Evolutionary conservation across 2,329 filamentous ascomycete genomes (phyloP).

Genomic region (Decorospora gaudefroyi): DNA sequence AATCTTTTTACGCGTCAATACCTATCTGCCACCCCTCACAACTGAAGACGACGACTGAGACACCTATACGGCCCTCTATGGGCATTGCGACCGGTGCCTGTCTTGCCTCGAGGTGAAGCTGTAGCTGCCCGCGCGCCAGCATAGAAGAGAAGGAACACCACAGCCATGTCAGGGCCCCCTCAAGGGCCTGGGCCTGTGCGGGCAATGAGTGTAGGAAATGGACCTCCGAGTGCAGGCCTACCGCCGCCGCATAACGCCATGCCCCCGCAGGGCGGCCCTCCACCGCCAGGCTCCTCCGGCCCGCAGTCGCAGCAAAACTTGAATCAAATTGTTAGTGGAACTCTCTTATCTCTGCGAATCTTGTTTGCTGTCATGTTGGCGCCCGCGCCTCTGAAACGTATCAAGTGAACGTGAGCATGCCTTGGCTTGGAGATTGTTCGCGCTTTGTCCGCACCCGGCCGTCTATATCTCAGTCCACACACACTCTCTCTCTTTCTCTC

Average conservation of each 20-base stretch:
- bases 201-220: constrained; percentile 50
- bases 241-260: constrained; percentile 50
- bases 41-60: not conserved
- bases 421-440: not conserved
- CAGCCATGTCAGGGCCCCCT: constrained; percentile 45
- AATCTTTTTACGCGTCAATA: constrained; percentile 5
- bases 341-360: not conserved
- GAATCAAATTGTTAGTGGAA: constrained; percentile 84
- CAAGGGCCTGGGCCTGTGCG: constrained; percentile 44
- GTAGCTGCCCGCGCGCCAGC: constrained; percentile 12
- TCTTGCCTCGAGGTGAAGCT: constrained; percentile 29
- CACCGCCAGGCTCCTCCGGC: constrained; percentile 54
- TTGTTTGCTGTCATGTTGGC: not conserved
- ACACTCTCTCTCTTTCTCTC: not conserved
- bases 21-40: not conserved
- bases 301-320: constrained; percentile 82
- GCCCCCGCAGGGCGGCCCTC: constrained; percentile 53
- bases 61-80: constrained; percentile 12
- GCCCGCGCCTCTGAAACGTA: no score
- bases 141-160: constrained; percentile 28
- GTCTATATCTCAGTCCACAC: no score
- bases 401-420: not conserved
- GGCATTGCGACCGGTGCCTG: constrained; percentile 23
- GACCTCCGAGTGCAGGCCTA: constrained; percentile 49
- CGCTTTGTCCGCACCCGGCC: no score